These are phyloP conservation scores for Solanum hybrid DNA, from an alignment of 305 asterid species.

Conservation along the genomic window DNA sequence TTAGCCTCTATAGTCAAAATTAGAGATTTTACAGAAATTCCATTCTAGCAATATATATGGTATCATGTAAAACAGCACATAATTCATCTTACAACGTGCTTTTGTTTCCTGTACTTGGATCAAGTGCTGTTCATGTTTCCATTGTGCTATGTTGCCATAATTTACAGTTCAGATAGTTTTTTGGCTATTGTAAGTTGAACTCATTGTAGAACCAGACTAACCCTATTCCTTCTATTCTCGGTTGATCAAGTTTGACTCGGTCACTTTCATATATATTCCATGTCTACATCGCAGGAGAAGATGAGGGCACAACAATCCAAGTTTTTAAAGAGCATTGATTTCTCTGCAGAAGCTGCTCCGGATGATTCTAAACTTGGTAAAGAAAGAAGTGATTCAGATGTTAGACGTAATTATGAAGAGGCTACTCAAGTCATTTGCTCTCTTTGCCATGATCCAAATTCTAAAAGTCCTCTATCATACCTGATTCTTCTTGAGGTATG, in stretches of 20 bases:
- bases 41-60: not conserved
- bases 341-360: slow-evolving; percentile 45
- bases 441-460: slow-evolving; percentile 75
- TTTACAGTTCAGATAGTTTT: not conserved
- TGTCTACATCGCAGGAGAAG: slow-evolving; percentile 48
- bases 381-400: slow-evolving; percentile 37
- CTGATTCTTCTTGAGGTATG: slow-evolving; percentile 87
- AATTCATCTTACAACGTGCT: not conserved
- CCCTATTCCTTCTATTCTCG: not conserved
- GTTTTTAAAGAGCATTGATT: slow-evolving; percentile 61
- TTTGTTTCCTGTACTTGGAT: not conserved
- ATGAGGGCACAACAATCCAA: slow-evolving; percentile 89
- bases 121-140: not conserved
- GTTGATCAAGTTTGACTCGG: slow-evolving; percentile 7
- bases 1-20: not conserved
- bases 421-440: slow-evolving; percentile 73
- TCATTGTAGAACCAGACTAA: not conserved
- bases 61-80: not conserved
- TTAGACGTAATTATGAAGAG: slow-evolving; percentile 29
- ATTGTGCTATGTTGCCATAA: not conserved
- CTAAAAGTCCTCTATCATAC: slow-evolving; percentile 70
- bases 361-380: slow-evolving; percentile 41
- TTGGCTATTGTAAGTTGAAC: not conserved
- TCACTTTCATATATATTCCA: slow-evolving; percentile 3
- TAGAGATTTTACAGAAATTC: not conserved